These are phyloP conservation scores for Ilyonectria robusta DNA, from an alignment of 2,329 filamentous ascomycete genomes.

Conservation along the genomic window DNA sequence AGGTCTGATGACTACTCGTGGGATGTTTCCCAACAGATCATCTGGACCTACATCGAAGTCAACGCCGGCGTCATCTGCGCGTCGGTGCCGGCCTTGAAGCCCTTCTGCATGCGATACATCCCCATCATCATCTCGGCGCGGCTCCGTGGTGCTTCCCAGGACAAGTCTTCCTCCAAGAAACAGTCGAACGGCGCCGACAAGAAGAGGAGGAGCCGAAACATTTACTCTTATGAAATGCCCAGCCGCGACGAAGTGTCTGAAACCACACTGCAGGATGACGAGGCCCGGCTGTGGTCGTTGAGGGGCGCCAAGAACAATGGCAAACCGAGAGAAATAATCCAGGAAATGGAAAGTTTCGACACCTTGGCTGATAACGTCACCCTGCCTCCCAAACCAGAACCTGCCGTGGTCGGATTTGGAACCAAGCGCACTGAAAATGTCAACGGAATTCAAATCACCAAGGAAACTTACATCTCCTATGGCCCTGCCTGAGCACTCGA, in stretches of 20 bases:
- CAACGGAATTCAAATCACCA: constrained; percentile 43
- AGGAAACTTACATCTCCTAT: constrained; percentile 44
- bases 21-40: constrained; percentile 43
- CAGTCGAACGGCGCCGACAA: constrained; percentile 36
- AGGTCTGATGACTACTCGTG: constrained; percentile 45
- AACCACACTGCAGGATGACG: constrained; percentile 42
- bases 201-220: constrained; percentile 32
- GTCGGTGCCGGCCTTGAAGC: constrained; percentile 64
- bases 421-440: constrained; percentile 34
- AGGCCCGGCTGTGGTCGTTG: constrained; percentile 39
- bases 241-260: constrained; percentile 36
- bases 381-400: constrained; percentile 30
- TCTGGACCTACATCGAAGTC: constrained; percentile 65
- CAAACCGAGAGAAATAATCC: constrained; percentile 31
- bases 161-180: constrained; percentile 35
- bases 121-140: constrained; percentile 45
- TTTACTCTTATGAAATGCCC: constrained; percentile 44
- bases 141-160: constrained; percentile 39
- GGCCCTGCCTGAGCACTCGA: constrained; percentile 28
- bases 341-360: constrained; percentile 44
- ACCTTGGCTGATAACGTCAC: constrained; percentile 33
- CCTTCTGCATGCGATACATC: constrained; percentile 57
- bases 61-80: constrained; percentile 66
- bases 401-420: constrained; percentile 40
- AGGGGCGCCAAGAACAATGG: constrained; percentile 25